Evolutionary conservation across 179 eudicot genomes (phyloP).

Genomic region (Silene noctiflora): DNA sequence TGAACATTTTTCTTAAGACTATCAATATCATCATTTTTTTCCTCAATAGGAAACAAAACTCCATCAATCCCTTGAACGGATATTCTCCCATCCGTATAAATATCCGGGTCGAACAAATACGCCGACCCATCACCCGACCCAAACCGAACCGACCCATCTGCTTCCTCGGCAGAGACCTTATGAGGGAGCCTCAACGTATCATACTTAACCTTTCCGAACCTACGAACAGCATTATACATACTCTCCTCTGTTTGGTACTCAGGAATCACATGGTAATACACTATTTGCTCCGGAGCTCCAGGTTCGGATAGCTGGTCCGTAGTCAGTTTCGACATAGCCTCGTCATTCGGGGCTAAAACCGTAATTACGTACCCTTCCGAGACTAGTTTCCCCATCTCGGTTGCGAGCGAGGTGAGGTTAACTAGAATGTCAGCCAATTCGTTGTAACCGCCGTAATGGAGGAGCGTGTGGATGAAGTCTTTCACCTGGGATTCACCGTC

Average conservation of each 20-base stretch:
- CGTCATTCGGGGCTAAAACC: conserved; percentile 85
- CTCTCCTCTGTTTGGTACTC: conserved; percentile 97
- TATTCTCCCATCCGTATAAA: conserved; percentile 85
- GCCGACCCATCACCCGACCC: conserved; percentile 79
- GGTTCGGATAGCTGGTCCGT: conserved; percentile 81
- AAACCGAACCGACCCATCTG: conserved; percentile 84
- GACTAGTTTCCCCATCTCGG: conserved; percentile 80
- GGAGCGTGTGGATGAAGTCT: conserved; percentile 79
- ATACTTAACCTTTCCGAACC: conserved; percentile 77
- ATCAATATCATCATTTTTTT: conserved; percentile 20
- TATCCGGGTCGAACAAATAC: conserved; percentile 88
- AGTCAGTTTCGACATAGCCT: conserved; percentile 88
- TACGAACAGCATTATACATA: conserved; percentile 85
- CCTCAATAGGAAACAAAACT: conserved; percentile 65
- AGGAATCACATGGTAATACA: conserved; percentile 80
- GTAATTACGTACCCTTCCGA: conserved; percentile 91
- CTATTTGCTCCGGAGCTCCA: conserved; percentile 87
- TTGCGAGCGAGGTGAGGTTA: conserved; percentile 68
- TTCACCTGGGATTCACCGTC: conserved; percentile 75
- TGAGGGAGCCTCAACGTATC: conserved; percentile 78
- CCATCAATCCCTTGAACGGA: conserved; percentile 95
- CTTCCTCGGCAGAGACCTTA: conserved; percentile 80
- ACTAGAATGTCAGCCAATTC: conserved; percentile 81
- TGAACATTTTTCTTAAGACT: conserved; percentile 20
- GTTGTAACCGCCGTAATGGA: conserved; percentile 88